Base-by-base conservation (phyloP, 1,139 yeast species). In the Sugiyamaella paludigena region DNA sequence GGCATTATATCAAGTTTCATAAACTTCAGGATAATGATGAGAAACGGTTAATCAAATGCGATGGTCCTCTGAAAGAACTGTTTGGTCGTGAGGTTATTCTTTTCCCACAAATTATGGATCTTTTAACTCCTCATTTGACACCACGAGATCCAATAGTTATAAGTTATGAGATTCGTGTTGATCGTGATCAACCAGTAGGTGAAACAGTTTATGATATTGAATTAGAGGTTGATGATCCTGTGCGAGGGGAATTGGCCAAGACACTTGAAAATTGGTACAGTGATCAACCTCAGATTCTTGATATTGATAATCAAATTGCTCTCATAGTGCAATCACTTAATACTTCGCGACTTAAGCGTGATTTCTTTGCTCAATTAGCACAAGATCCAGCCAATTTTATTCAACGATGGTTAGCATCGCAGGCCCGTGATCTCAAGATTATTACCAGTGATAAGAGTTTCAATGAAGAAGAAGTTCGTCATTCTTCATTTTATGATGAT, bases 381-480 rank as follows among this genome's bases (percentile, higher is more conserved):
- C 76, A 82, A 42, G 81, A 89, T 61, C 98, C 98, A 0, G 84
- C 81, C 2, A 78, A 77, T 31, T 88, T 89, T 59, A 70, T 92
- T 57, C 75, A 83, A 50, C 76, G 80, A 44, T 88, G 94, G 84
- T 71, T 83, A 45, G 83, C 80, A 45, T 79, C 86, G 19, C 94
- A 88, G 64, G 76, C 87, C 34, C 82, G 85, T 54, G 84, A 91
- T 43, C 74, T 87, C 60, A 83, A 80, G 65, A 83, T 88, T 13
- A 76, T 88, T 56, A 78, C 84, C 59, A 87, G 94, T 30, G 97
- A 91, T 65, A 91, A 87, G 59, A 89, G 94, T 8, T 87, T 86
- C 66, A 88, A 87, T 63, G 98, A 91, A 68, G 98, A 92, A 64
- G 74, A 81, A 29, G 96, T 88, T 2, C 80, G 98, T 71, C 80